Evolutionary conservation across 805 yeast species (phyloP).

Genomic region (Sugiyamaella chiloensis): DNA sequence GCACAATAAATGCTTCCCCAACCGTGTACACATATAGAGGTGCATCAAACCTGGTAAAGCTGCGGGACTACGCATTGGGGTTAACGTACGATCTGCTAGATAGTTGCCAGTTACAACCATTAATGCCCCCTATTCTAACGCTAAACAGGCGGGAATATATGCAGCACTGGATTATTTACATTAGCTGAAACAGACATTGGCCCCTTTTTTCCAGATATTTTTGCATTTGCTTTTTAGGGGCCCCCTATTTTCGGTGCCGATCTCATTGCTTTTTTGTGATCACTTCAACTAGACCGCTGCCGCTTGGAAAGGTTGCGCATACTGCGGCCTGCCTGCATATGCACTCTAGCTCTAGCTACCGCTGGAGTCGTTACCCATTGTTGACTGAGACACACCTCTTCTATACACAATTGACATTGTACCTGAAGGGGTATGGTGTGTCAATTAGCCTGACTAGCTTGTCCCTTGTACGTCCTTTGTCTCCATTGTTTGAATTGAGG

Average conservation of each 20-base stretch:
- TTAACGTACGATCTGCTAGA: conserved; percentile 1
- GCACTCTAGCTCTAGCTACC: too few species aligned
- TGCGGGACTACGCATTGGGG: conserved; percentile 6
- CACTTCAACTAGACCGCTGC: too few species aligned
- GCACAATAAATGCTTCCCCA: too few species aligned
- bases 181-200: neutral
- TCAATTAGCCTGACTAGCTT: too few species aligned
- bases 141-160: neutral
- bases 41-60: conserved; percentile 1
- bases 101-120: neutral
- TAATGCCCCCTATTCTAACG: neutral
- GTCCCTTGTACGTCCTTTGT: too few species aligned
- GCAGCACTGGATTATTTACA: conserved; percentile 3
- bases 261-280: neutral
- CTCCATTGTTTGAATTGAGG: too few species aligned
- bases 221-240: neutral
- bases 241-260: neutral
- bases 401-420: too few species aligned
- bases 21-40: neutral
- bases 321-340: too few species aligned
- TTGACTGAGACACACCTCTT: too few species aligned
- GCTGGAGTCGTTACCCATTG: too few species aligned
- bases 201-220: neutral
- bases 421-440: too few species aligned
- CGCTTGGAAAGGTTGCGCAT: too few species aligned